These are phyloP conservation scores for Odonthalia washingtoniensis DNA, from an alignment of 31 red algal species.

Conservation along the genomic window DNA sequence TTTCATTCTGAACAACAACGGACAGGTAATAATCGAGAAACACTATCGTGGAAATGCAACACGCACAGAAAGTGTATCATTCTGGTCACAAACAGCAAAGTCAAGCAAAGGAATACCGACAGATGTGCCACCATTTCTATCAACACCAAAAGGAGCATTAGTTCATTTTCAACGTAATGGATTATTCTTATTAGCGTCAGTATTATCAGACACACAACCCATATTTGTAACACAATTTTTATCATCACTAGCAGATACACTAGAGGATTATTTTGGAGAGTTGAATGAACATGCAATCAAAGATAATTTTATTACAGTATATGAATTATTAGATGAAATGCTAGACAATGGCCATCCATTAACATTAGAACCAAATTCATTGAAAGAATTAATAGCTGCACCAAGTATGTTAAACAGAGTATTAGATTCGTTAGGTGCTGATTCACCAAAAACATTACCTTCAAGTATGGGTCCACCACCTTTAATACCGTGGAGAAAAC, in stretches of 20 bases:
- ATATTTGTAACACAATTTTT: slow-evolving; percentile 82
- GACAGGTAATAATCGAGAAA: slow-evolving; percentile 94
- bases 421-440: slow-evolving; percentile 62
- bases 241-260: slow-evolving; percentile 55
- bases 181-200: slow-evolving; percentile 83
- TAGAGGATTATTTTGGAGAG: slow-evolving; percentile 92
- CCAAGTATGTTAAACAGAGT: slow-evolving; percentile 82
- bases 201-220: slow-evolving; percentile 71
- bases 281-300: slow-evolving; percentile 92
- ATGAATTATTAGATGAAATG: slow-evolving; percentile 99
- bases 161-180: slow-evolving; percentile 81
- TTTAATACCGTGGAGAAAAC: slow-evolving; percentile 64
- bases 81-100: slow-evolving; percentile 63
- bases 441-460: slow-evolving; percentile 35
- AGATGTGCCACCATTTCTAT: slow-evolving; percentile 52
- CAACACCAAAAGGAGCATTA: slow-evolving; percentile 65
- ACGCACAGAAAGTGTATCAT: slow-evolving; percentile 54
- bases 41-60: slow-evolving; percentile 80
- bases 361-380: slow-evolving; percentile 82
- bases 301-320: slow-evolving; percentile 99
- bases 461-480: slow-evolving; percentile 13
- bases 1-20: slow-evolving; percentile 78
- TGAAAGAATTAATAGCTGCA: slow-evolving; percentile 89
- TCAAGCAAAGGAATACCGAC: slow-evolving; percentile 40
- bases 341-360: slow-evolving; percentile 89